These are phyloP conservation scores for Arthonia radiata DNA, from an alignment of 495 filamentous ascomycete genomes.

Conservation along the genomic window DNA sequence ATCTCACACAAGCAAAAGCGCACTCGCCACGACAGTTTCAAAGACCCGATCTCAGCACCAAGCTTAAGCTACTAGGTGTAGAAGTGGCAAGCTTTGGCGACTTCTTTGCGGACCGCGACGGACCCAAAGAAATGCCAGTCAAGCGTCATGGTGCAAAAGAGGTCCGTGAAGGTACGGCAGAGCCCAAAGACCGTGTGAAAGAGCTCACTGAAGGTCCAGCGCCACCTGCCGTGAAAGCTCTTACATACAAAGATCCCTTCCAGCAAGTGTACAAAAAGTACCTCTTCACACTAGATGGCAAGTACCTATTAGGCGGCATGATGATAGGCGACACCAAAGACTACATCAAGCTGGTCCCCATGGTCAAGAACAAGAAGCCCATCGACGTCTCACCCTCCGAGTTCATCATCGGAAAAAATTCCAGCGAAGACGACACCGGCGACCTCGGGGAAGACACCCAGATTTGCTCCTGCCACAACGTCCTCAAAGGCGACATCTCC, in stretches of 20 bases:
- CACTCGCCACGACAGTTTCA: conserved; percentile 51
- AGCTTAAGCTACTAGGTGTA: conserved; percentile 77
- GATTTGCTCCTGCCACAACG: conserved; percentile 92
- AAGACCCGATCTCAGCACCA: conserved; percentile 76
- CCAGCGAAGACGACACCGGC: conserved; percentile 44
- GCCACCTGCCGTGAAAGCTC: conserved; percentile 45
- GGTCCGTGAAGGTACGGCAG: conserved; percentile 14
- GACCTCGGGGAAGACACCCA: conserved; percentile 66
- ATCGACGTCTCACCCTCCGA: conserved; percentile 66
- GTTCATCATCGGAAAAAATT: conserved; percentile 67
- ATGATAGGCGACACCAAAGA: conserved; percentile 94
- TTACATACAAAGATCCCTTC: conserved; percentile 88
- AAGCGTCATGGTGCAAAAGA: conserved; percentile 14
- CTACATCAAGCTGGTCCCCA: conserved; percentile 83
- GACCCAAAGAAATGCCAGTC: conserved; percentile 48
- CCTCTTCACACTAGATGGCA: conserved; percentile 76
- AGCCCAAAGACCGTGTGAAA: conserved; percentile 19
- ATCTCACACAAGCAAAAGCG: conserved; percentile 59
- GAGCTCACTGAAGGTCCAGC: conserved; percentile 27
- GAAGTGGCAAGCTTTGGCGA: conserved; percentile 92
- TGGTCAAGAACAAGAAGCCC: conserved; percentile 70
- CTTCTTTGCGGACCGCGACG: conserved; percentile 84
- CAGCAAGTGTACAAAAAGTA: conserved; percentile 93
- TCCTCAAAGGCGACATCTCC: conserved; percentile 66
- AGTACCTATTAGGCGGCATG: conserved; percentile 86